phyloP scores from a whole-genome alignment of 1,139 yeast species.

The Debaryomyces nepalensis region DNA sequence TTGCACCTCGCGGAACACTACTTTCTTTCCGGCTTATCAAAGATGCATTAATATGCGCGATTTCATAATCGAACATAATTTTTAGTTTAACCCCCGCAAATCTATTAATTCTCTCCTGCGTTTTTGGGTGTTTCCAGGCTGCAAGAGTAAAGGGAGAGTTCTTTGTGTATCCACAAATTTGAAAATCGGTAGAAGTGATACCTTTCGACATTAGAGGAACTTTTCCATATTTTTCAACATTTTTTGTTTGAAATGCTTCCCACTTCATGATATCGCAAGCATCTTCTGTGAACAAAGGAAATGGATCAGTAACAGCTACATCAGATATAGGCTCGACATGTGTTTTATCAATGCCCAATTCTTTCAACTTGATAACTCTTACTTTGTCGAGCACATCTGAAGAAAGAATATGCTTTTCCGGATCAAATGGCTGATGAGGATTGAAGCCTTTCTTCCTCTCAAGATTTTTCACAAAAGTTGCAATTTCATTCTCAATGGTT shows the following conservation, averaged over 20 bases:
- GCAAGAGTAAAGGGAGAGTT: slow-evolving; percentile 30
- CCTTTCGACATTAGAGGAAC: slow-evolving; percentile 27
- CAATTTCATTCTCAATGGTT: slow-evolving; percentile 27
- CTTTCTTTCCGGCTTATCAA: too few species aligned
- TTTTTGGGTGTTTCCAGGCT: slow-evolving; percentile 26
- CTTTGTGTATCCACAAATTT: slow-evolving; percentile 33
- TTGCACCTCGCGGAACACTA: too few species aligned
- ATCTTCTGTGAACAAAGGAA: slow-evolving; percentile 34
- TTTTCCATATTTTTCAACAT: slow-evolving; percentile 33
- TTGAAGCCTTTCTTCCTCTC: slow-evolving; percentile 30
- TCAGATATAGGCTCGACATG: slow-evolving; percentile 28
- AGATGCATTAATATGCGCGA: slow-evolving; percentile 34
- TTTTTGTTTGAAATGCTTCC: slow-evolving; percentile 32
- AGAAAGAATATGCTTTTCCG: slow-evolving; percentile 25
- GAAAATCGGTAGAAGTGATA: slow-evolving; percentile 30
- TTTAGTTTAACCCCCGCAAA: slow-evolving; percentile 27
- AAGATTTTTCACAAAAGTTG: slow-evolving; percentile 20
- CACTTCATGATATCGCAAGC: slow-evolving; percentile 35
- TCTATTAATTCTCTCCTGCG: slow-evolving; percentile 25
- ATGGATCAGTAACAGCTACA: slow-evolving; percentile 37
- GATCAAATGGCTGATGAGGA: slow-evolving; percentile 30
- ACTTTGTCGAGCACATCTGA: slow-evolving; percentile 5
- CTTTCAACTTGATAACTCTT: slow-evolving; percentile 16
- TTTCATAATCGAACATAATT: slow-evolving; percentile 28
- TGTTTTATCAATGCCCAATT: slow-evolving; percentile 32